Evolutionary conservation across 164 flowering plant genomes (phyloP), one percentile per base, ranked within the genome.

Genomic region (Umbilicus rupestris): DNA sequence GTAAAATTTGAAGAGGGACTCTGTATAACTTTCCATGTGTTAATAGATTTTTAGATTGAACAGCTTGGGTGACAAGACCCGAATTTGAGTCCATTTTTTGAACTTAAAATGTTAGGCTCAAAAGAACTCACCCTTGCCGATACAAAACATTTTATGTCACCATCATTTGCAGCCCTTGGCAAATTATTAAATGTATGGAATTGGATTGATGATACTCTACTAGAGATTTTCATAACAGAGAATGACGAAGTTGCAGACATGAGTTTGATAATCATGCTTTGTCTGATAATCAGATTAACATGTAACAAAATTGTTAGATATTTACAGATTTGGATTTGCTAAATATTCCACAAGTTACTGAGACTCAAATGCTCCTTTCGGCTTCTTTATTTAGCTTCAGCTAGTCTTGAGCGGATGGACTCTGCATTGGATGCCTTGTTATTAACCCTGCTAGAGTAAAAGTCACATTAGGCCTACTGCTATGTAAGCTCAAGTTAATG

Each of bases 341-440:
- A 33, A 31, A 5, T 28, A 5, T 5, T 62, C 29, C 44, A 62
- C 19, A 20, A 35, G 24, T 35, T 35, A 33, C 28, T 28, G 16
- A 62, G 39, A 30, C 28, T 28, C 31, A 11, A n/a, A n/a, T n/a
- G 19, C 12, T 4, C 60, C 16, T 3, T 28, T 9, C 0, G 2
- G 28, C 60, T 55, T 63, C 35, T 26, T 37, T 41, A 63, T 24
- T 9, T 63, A 12, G 65, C 65, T 20, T 37, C 45, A 1, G 65
- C 46, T 16, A 63, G 15, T 39, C 29, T 63, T 63, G 46, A 45
- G n/a, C 65, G 65, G 29, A 63, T 37, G 15, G 30, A 63, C 28
- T 63, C 65, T 0, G 46, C 65, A 37, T 41, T 39, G 42, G 45
- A 35, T 22, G 26, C 16, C 65, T 63, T 63, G 45, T 63, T 63